These are phyloP conservation scores for Colletotrichum euphorbiae DNA, from an alignment of 2,329 filamentous ascomycete species.

Conservation along the genomic window DNA sequence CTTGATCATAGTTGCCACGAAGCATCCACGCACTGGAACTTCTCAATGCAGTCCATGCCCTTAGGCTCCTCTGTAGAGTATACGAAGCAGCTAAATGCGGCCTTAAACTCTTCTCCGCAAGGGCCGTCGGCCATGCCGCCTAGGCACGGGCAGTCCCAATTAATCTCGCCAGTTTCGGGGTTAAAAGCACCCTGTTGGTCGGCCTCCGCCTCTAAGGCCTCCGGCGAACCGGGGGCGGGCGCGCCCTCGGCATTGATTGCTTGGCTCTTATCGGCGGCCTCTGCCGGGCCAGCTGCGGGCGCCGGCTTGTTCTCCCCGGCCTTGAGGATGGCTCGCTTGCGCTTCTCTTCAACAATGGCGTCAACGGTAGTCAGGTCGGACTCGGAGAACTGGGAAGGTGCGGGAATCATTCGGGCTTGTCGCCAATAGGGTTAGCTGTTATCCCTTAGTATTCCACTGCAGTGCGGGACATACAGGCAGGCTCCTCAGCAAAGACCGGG, in stretches of 20 bases:
- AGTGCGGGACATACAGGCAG: constrained; percentile 69
- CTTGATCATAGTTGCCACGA: neutral
- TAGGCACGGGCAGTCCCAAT: constrained; percentile 98
- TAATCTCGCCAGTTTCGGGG: constrained; percentile 98
- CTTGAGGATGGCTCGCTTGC: constrained; percentile 57
- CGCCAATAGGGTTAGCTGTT: constrained; percentile 12
- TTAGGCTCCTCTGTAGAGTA: constrained; percentile 94
- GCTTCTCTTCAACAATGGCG: constrained; percentile 73
- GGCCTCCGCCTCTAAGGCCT: constrained; percentile 81
- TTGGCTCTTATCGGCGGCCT: constrained; percentile 41
- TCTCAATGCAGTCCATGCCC: constrained; percentile 97
- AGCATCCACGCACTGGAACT: constrained; percentile 81
- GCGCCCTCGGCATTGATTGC: constrained; percentile 38
- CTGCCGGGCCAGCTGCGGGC: constrained; percentile 39
- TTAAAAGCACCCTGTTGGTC: constrained; percentile 93
- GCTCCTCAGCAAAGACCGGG: constrained; percentile 86
- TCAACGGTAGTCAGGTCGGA: constrained; percentile 73
- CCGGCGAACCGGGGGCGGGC: constrained; percentile 53
- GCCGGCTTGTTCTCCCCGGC: constrained; percentile 44
- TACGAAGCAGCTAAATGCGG: constrained; percentile 98
- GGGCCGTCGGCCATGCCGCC: constrained; percentile 97
- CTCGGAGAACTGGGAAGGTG: constrained; percentile 66
- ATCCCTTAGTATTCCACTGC: constrained; percentile 18
- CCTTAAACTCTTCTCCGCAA: constrained; percentile 94
- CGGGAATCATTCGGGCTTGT: constrained; percentile 50